A percentile compares a stretch with the other conserved stretches of the same genome.
phyloP scores from a whole-genome alignment of 768 basidiomycete species.

The Boletales sp. region DNA sequence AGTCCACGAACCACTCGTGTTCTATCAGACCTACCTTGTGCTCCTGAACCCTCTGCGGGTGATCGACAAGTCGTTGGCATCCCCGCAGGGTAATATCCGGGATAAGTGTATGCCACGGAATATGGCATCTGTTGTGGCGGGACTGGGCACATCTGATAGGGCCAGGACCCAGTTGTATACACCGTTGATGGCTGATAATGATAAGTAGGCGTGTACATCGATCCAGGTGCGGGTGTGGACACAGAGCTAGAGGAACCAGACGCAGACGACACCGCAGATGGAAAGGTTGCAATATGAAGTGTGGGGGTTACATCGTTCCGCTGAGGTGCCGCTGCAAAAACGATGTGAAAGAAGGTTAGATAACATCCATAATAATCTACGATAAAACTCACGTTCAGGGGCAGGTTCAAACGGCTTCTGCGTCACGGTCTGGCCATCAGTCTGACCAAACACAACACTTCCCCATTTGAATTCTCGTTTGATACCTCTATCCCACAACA shows the following conservation, averaged over 20 bases:
- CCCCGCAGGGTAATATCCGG: constrained; percentile 22
- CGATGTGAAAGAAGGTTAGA: constrained; percentile 9
- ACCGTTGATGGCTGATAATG: constrained; percentile 15
- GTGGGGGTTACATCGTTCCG: constrained; percentile 13
- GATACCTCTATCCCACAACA: constrained; percentile 73
- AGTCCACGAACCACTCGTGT: constrained; percentile 31
- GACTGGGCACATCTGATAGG: constrained; percentile 27
- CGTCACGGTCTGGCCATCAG: constrained; percentile 59
- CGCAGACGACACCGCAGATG: constrained; percentile 14
- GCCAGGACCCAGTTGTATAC: constrained; percentile 29
- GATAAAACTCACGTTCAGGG: constrained; percentile 40
- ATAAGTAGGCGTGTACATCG: constrained; percentile 21
- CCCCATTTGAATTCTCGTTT: constrained; percentile 84
- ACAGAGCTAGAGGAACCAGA: constrained; percentile 19
- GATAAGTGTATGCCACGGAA: constrained; percentile 16
- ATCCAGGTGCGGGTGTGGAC: constrained; percentile 14
- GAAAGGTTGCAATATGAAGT: constrained; percentile 23
- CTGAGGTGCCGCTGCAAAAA: constrained; percentile 15
- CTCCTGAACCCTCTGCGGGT: constrained; percentile 13
- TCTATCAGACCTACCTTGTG: constrained; percentile 20
- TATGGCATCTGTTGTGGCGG: constrained; percentile 19
- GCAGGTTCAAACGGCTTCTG: constrained; percentile 66
- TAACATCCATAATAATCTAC: background rate
- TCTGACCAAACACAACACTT: constrained; percentile 73
- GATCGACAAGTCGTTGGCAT: constrained; percentile 9